Evolutionary conservation across 2,329 filamentous ascomycete genomes (phyloP).

Genomic region (Tolypocladium ophioglossoides): DNA sequence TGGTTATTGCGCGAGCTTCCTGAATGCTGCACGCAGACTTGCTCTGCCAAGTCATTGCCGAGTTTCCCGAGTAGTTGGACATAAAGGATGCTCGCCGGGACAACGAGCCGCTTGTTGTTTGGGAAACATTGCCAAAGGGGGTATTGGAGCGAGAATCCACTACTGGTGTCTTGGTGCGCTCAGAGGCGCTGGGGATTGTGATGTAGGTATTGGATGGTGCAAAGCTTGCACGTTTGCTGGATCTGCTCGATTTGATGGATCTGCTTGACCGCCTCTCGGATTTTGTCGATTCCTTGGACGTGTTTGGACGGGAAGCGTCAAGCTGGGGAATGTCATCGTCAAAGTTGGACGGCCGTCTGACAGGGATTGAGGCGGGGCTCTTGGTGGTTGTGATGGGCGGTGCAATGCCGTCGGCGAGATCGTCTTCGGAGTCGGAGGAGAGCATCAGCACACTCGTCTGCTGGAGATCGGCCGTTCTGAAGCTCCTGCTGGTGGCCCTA

Average conservation of each 20-base stretch:
- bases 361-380: background rate
- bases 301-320: constrained; percentile 3
- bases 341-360: background rate
- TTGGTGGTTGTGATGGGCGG: constrained; percentile 5
- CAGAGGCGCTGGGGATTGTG: constrained; percentile 21
- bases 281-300: constrained; percentile 8
- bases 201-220: constrained; percentile 30
- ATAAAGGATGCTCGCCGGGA: constrained; percentile 19
- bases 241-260: constrained; percentile 13
- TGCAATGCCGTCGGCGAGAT: constrained; percentile 12
- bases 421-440: constrained; percentile 47
- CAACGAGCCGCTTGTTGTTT: constrained; percentile 11
- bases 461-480: constrained; percentile 40
- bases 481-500: constrained; percentile 33
- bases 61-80: constrained; percentile 28
- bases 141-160: constrained; percentile 13
- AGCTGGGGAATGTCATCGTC: constrained; percentile 3
- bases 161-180: constrained; percentile 3
- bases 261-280: background rate
- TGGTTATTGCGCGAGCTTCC: constrained; percentile 28
- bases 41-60: constrained; percentile 20
- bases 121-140: constrained; percentile 13
- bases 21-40: constrained; percentile 21
- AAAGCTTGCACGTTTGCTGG: constrained; percentile 28
- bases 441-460: constrained; percentile 46